phyloP scores from a whole-genome alignment of 2,329 filamentous ascomycete genomes.

The Trichophaea hybrida region DNA sequence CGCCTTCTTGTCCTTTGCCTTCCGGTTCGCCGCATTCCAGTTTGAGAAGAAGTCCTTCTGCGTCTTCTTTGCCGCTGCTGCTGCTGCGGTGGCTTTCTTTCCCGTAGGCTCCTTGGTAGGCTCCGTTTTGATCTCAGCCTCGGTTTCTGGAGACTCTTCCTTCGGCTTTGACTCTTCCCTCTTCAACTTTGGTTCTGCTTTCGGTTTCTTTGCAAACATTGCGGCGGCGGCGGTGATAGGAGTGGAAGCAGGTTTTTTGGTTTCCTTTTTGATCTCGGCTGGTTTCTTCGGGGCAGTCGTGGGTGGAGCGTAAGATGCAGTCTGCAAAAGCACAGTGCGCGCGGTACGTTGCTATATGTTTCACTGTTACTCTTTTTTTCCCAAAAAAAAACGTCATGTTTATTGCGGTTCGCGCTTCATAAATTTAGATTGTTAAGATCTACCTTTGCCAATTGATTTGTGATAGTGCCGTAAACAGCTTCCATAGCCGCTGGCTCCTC shows the following conservation, averaged over 20 bases:
- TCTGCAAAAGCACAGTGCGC: neutral
- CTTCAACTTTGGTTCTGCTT: neutral
- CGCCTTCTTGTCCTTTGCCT: slow-evolving; percentile 1
- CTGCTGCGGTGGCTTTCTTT: slow-evolving; percentile 12
- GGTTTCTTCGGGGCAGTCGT: neutral
- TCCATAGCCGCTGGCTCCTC: slow-evolving; percentile 12
- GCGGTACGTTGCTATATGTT: neutral
- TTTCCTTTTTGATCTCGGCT: neutral
- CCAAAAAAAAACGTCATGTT: neutral
- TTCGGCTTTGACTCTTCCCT: neutral
- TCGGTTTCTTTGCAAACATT: neutral
- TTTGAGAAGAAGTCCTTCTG: slow-evolving; percentile 4
- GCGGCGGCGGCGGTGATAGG: neutral
- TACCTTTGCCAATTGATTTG: slow-evolving; percentile 15
- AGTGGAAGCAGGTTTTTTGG: neutral
- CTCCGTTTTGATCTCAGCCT: slow-evolving; percentile 28
- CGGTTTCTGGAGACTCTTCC: slow-evolving; percentile 28
- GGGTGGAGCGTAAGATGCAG: neutral
- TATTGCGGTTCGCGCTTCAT: neutral
- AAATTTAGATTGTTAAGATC: neutral
- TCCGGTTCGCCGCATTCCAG: slow-evolving; percentile 1
- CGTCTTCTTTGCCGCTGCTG: slow-evolving; percentile 9
- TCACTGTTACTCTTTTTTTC: neutral
- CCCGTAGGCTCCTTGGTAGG: slow-evolving; percentile 4
- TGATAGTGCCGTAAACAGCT: slow-evolving; percentile 13